Evolutionary conservation across 768 basidiomycete genomes (phyloP), one percentile per base, ranked within the genome.

Genomic region (Udeniomyces megalosporus): DNA sequence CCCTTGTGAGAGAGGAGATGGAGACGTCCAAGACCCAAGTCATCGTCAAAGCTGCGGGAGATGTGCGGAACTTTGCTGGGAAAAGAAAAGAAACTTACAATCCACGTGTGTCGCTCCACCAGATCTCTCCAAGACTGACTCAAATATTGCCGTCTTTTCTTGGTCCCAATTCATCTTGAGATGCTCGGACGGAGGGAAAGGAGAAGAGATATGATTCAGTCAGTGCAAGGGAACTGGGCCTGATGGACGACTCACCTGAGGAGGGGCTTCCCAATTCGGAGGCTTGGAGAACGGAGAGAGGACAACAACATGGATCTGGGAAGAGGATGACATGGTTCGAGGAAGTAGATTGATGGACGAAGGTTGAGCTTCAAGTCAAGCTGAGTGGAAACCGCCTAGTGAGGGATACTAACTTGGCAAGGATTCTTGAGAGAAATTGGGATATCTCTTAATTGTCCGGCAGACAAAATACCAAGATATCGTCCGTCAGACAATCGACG

Each of bases 331-430:
- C 20, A 24, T 46, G 51, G 53, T n/a, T n/a, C 12, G 35, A 58
- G 38, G 45, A 32, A 4, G 22, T 22, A 34, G n/a, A 7, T 32
- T 42, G n/a, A n/a, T n/a, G n/a, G n/a, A n/a, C n/a, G n/a, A n/a
- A n/a, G 95, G 68, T 28, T 4, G 24, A n/a, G 17, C 26, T 15
- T 38, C 7, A 28, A 4, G 26, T 47, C 20, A 29, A 26, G 42
- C 20, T 32, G 14, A 22, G 28, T 11, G 15, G 14, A 50, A 29
- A 24, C n/a, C 4, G n/a, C n/a, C n/a, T 8, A 6, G 31, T 2
- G 5, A 53, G 32, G 32, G 29, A 34, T 20, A 34, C n/a, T n/a
- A n/a, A n/a, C n/a, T n/a, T n/a, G n/a, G n/a, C n/a, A n/a, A n/a
- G n/a, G n/a, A n/a, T n/a, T n/a, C n/a, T n/a, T n/a, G n/a, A n/a